Conservation (phyloP, 352 stramenopile species). For the Phytophthora colocasiae region DNA sequence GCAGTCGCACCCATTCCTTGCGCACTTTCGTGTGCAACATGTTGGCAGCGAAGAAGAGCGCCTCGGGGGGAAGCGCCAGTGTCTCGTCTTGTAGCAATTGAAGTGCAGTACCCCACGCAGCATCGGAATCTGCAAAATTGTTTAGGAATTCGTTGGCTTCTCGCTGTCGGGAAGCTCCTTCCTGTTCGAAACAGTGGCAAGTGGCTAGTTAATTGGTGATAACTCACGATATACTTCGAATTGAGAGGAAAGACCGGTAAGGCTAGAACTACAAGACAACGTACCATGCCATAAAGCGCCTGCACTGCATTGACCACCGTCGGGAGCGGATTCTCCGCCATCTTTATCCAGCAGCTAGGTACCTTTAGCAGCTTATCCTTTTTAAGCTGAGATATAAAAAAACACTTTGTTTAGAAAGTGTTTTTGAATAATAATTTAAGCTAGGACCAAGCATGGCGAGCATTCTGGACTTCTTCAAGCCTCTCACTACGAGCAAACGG, state of each 20-base stretch:
- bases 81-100: conserved; percentile 62
- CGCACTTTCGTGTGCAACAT: conserved; percentile 79
- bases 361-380: too few relatives aligned
- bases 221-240: neutral
- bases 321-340: conserved; percentile 42
- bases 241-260: neutral
- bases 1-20: conserved; percentile 66
- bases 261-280: conserved; percentile 10
- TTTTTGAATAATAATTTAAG: too few relatives aligned
- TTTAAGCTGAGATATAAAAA: neutral
- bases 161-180: conserved; percentile 65
- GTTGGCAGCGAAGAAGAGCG: conserved; percentile 80
- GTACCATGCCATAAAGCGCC: conserved; percentile 71
- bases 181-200: conserved; percentile 32
- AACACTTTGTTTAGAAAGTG: too few relatives aligned
- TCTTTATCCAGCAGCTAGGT: conserved; percentile 13
- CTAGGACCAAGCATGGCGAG: conserved; percentile 17
- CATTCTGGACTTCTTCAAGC: conserved; percentile 43
- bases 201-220: conserved; percentile 2
- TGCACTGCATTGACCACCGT: conserved; percentile 63
- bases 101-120: conserved; percentile 56
- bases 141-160: conserved; percentile 77
- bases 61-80: conserved; percentile 50
- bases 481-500: conserved; percentile 18
- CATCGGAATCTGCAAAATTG: conserved; percentile 56